A percentile compares a stretch with the other conserved stretches of the same genome.
Conservation (phyloP, 106 monocot species). For the Iris macrosiphon region DNA sequence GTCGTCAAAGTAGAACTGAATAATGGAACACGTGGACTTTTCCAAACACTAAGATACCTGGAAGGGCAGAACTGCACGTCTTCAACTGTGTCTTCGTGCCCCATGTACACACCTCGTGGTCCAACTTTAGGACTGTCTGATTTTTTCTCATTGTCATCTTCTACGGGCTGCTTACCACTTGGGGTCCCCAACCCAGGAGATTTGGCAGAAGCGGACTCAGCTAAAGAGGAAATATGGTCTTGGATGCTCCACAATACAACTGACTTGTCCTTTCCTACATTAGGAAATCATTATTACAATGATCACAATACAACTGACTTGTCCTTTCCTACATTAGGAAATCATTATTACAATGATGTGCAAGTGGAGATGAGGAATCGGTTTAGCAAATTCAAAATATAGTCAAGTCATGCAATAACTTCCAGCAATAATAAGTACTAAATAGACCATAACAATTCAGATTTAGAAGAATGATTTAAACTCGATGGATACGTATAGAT, state of each 20-base stretch:
- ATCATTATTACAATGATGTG: background rate
- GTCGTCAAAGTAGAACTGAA: too few species aligned
- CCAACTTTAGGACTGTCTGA: slow-evolving; percentile 52
- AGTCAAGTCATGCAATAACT: too few species aligned
- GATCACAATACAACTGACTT: slow-evolving; percentile 81
- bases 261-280: slow-evolving; percentile 81
- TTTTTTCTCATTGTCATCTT: slow-evolving; percentile 37
- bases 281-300: too few species aligned
- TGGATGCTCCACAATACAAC: slow-evolving; percentile 98
- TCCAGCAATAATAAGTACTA: too few species aligned
- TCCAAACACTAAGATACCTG: slow-evolving; percentile 33
- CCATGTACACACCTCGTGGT: slow-evolving; percentile 69
- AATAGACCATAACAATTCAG: too few species aligned
- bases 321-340: slow-evolving; percentile 61
- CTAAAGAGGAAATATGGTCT: slow-evolving; percentile 58
- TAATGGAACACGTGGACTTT: background rate
- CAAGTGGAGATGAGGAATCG: background rate
- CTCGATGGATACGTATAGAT: too few species aligned
- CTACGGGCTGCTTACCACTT: slow-evolving; percentile 25
- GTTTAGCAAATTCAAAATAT: too few species aligned
- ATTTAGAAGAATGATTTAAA: too few species aligned
- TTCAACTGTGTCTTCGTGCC: slow-evolving; percentile 83
- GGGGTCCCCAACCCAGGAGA: slow-evolving; percentile 42
- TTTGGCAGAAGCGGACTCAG: slow-evolving; percentile 39
- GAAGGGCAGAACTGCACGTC: slow-evolving; percentile 92